These are phyloP conservation scores for Diaporthe helianthi DNA, from an alignment of 2,329 filamentous ascomycete species.

Conservation along the genomic window DNA sequence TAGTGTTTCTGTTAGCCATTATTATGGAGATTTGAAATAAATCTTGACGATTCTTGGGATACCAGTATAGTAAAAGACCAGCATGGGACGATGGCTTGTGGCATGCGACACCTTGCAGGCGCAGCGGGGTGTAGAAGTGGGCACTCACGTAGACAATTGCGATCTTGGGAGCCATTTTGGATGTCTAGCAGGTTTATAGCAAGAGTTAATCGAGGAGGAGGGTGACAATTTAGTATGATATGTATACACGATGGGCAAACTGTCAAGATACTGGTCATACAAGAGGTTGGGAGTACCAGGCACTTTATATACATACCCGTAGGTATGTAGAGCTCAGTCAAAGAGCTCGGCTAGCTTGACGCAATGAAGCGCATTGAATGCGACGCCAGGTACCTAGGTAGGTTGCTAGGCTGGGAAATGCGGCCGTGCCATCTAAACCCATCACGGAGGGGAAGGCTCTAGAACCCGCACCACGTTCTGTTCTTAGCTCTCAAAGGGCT, in stretches of 20 bases:
- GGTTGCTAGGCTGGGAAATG: not conserved
- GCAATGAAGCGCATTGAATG: conserved; percentile 23
- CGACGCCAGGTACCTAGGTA: conserved; percentile 13
- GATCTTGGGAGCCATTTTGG: conserved; percentile 85
- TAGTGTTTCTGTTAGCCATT: conserved; percentile 12
- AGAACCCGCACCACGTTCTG: not conserved
- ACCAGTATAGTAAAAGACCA: not conserved
- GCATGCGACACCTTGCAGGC: not conserved
- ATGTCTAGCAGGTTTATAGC: too few species aligned
- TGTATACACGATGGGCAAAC: not conserved
- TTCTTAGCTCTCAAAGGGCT: not conserved
- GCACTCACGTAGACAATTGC: conserved; percentile 84
- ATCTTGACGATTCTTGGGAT: too few species aligned
- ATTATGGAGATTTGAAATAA: not conserved
- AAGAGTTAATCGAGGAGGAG: conserved; percentile 3
- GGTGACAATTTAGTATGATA: not conserved
- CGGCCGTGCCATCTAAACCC: conserved; percentile 15
- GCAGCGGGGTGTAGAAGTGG: conserved; percentile 29
- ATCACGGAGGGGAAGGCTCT: conserved; percentile 14
- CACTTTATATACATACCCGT: conserved; percentile 27
- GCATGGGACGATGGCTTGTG: not conserved
- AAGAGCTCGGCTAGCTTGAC: conserved; percentile 9
- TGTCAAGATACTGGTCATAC: not conserved
- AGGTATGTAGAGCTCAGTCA: not conserved
- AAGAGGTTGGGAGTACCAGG: not conserved